phyloP scores from a whole-genome alignment of 2,329 filamentous ascomycete genomes.

The Aspergillus fijiensis region DNA sequence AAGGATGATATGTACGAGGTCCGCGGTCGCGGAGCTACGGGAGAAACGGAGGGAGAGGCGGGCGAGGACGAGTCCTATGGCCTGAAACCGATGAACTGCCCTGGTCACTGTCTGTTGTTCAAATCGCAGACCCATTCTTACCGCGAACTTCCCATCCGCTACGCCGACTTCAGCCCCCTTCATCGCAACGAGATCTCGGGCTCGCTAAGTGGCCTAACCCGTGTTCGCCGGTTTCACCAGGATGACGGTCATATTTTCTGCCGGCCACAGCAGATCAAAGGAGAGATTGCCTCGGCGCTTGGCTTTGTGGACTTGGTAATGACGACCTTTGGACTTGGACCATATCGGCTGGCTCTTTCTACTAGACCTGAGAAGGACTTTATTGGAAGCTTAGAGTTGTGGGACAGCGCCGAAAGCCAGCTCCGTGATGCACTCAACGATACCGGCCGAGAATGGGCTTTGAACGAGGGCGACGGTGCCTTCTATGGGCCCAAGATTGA shows the following conservation, averaged over 20 bases:
- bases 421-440: conserved; percentile 62
- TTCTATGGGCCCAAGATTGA: conserved; percentile 95
- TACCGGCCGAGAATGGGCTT: conserved; percentile 66
- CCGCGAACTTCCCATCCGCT: conserved; percentile 76
- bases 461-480: conserved; percentile 80
- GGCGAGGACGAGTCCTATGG: conserved; percentile 72
- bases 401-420: conserved; percentile 66
- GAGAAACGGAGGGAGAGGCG: conserved; percentile 45
- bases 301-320: conserved; percentile 74
- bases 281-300: conserved; percentile 71
- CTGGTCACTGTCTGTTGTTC: conserved; percentile 83
- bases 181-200: conserved; percentile 85
- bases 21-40: conserved; percentile 50
- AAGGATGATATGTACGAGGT: conserved; percentile 91
- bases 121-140: conserved; percentile 71
- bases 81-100: conserved; percentile 91
- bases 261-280: conserved; percentile 69
- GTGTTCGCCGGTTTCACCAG: conserved; percentile 83
- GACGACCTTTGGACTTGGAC: conserved; percentile 65
- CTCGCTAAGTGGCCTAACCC: conserved; percentile 75
- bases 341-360: conserved; percentile 74
- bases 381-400: conserved; percentile 72
- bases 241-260: conserved; percentile 93
- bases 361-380: conserved; percentile 74
- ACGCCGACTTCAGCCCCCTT: conserved; percentile 84